Base-by-base conservation (phyloP, 306 rosid species). In the Corylus americana region DNA sequence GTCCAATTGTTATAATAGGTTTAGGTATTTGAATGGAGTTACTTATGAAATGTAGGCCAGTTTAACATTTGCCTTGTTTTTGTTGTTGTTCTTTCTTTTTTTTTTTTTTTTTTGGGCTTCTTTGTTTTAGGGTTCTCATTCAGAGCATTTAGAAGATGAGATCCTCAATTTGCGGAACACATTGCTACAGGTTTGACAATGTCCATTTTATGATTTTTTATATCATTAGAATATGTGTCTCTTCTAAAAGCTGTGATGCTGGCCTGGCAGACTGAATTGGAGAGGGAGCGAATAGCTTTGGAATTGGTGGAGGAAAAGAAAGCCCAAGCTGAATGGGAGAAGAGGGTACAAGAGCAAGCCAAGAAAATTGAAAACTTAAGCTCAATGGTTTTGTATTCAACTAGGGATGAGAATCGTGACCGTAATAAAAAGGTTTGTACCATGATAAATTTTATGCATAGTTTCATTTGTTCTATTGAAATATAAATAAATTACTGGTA, bases 231-330 rank as follows among this genome's bases (percentile, higher is more conserved):
- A 49, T 77, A 76, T 57, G 67, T 64, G 8, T 78, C 48, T 74
- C 70, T 64, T 81, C 80, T 74, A 53, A 55, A 83, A 79, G 59
- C 53, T 79, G 70, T 45, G 18, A 17, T 75, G 64, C 54, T 79
- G 84, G 66, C 68, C 58, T 79, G 61, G 63, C 84, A 92, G 98
- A 92, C 87, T 69, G 98, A 95, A 87, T 82, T 92, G 76, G 98
- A 92, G 85, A 91, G 96, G 84, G 98, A 95, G 79, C 94, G 97
- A 59, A 95, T 95, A 78, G 98, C 98, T 78, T 83, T 95, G 92
- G 97, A 95, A 84, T 84, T 95, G 85, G 98, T 91, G 86, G 98
- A 91, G 89, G 96, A 92, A 85, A 92, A 92, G 87, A 92, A 91
- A 83, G 84, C 93, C 61, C 98, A 89, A 85, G 97, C 90, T 45